A percentile compares a stretch with the other conserved stretches of the same genome.
Conservation (phyloP, 2,329 filamentous ascomycete species). For the Fusarium beomiforme region DNA sequence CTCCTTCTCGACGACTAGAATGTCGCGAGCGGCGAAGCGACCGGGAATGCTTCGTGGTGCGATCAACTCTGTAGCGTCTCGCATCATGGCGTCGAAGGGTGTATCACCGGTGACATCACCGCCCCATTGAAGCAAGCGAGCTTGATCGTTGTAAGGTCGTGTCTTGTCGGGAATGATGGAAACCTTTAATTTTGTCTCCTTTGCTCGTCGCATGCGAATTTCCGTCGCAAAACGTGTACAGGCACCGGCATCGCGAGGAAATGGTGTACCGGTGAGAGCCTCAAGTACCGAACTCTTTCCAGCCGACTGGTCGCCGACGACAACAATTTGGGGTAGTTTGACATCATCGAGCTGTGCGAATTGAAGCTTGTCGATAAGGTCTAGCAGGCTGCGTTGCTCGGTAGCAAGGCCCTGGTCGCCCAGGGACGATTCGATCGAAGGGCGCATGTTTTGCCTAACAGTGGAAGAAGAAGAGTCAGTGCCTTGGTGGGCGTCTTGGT, state of each 20-base stretch:
- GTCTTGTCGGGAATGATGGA: constrained; percentile 65
- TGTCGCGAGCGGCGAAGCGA: constrained; percentile 61
- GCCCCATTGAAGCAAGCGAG: constrained; percentile 58
- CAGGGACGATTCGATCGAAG: constrained; percentile 59
- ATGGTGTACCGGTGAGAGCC: constrained; percentile 69
- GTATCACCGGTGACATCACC: constrained; percentile 56
- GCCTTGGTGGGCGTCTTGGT: constrained; percentile 28
- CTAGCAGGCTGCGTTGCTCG: constrained; percentile 66
- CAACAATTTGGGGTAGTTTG: constrained; percentile 69
- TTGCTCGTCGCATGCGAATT: constrained; percentile 62
- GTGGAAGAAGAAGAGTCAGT: constrained; percentile 37
- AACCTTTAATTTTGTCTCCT: constrained; percentile 57
- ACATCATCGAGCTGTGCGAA: constrained; percentile 62
- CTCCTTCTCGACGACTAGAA: constrained; percentile 67
- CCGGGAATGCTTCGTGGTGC: constrained; percentile 61
- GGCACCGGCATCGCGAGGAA: constrained; percentile 67
- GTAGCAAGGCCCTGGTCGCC: constrained; percentile 60
- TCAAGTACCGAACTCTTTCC: constrained; percentile 73
- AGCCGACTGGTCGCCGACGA: constrained; percentile 71
- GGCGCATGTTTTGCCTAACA: constrained; percentile 48
- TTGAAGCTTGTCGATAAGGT: constrained; percentile 66
- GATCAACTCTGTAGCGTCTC: constrained; percentile 61
- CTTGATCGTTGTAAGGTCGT: constrained; percentile 58
- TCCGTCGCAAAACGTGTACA: constrained; percentile 72
- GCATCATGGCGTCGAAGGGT: constrained; percentile 62